Percentiles rank a stretch among this genome's conserved stretches.
These are phyloP conservation scores for Psilocybe tampanensis DNA, from an alignment of 768 basidiomycete genomes.

Conservation along the genomic window DNA sequence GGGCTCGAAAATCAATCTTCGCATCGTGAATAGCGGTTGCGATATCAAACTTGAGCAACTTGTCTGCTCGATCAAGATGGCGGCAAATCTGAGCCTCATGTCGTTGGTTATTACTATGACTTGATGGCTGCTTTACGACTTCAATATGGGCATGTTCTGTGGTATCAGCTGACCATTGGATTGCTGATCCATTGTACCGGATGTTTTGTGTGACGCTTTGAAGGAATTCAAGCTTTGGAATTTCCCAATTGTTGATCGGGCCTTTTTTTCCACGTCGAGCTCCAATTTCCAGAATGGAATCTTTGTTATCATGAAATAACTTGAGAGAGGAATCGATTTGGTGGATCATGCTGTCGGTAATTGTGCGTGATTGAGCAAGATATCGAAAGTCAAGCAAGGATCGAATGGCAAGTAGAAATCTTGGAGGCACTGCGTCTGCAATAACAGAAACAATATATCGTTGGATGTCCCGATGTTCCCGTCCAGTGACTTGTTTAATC, in stretches of 20 bases:
- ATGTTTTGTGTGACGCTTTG: slow-evolving; percentile 33
- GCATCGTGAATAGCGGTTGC: slow-evolving; percentile 18
- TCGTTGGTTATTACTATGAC: slow-evolving; percentile 32
- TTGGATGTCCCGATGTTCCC: slow-evolving; percentile 40
- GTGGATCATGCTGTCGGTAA: slow-evolving; percentile 26
- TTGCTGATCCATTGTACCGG: slow-evolving; percentile 26
- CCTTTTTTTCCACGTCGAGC: slow-evolving; percentile 20
- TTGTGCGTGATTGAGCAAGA: slow-evolving; percentile 30
- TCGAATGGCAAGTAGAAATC: slow-evolving; percentile 33
- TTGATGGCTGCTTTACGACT: slow-evolving; percentile 33
- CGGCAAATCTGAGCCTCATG: slow-evolving; percentile 36
- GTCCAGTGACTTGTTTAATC: slow-evolving; percentile 44
- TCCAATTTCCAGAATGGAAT: slow-evolving; percentile 31
- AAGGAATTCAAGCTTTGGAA: slow-evolving; percentile 44
- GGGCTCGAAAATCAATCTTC: not conserved
- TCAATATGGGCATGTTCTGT: slow-evolving; percentile 35
- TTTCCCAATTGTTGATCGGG: slow-evolving; percentile 36
- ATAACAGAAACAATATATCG: slow-evolving; percentile 34
- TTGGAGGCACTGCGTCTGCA: slow-evolving; percentile 29
- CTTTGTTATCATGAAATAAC: slow-evolving; percentile 38
- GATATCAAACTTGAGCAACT: slow-evolving; percentile 29
- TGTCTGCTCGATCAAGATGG: slow-evolving; percentile 31
- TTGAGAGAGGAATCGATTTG: too few relatives aligned
- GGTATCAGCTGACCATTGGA: slow-evolving; percentile 37
- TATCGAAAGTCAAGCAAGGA: slow-evolving; percentile 40